Evolutionary conservation across 2,329 filamentous ascomycete species (phyloP), one percentile per base, ranked within the genome.

Genomic region (Shiraia bambusicola): DNA sequence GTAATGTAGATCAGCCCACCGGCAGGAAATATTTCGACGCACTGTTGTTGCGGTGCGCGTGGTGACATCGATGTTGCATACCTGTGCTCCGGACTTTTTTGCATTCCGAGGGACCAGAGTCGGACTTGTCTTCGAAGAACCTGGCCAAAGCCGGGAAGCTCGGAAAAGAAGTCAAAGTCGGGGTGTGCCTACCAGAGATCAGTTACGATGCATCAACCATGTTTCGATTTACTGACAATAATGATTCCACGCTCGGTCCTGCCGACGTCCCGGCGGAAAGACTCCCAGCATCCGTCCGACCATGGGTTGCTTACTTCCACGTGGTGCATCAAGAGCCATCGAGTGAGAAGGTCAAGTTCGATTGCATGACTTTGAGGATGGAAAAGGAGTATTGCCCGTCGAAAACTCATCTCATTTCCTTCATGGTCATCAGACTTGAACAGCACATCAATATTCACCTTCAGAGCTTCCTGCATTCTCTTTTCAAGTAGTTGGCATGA

Each of bases 1-100:
- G 71, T 73, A 12, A 75, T 68, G 48, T 71, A 70, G 9, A 69
- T 63, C 5, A 71, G 59, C 6, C 58, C 60, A 5, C 71, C 72
- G 16, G 56, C 49, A 1, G 70, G 67, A 31, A 74, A 73, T 2
- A 66, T 49, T n/a, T 55, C 51, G 17, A 63, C 48, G n/a, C 45
- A 65, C 34, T 42, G 63, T 44, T 52, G 59, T 42, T 41, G 49
- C 4, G 38, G 14, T 3, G 41, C 56, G 4, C 42, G 42, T 7
- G 52, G 56, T 4, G 27, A 30, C 4, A 52, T 40, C 3, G 49
- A 38, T 13, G 52, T 32, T 9, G 52, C 44, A 10, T 43, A 19
- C 9, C 60, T 52, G 26, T 48, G 49, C 6, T 56, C 49, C 19
- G 42, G 14, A 16, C 38, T 34, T 32, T 41, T 29, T 57, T 67